Evolutionary conservation across 1,139 yeast genomes (phyloP), one percentile per base, ranked within the genome.

Genomic region (Scheffersomyces titani): DNA sequence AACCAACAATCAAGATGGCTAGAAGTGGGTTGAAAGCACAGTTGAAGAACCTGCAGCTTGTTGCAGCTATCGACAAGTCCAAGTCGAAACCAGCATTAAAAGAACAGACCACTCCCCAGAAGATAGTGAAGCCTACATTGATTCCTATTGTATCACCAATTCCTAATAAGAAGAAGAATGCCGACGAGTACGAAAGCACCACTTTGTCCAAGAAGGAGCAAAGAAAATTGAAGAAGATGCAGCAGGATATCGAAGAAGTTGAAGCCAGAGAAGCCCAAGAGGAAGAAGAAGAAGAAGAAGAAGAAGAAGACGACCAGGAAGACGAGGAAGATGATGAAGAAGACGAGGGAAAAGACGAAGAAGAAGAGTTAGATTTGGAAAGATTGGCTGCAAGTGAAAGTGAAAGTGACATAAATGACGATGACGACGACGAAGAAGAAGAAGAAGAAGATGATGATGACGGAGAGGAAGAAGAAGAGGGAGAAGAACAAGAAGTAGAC

Each of bases 191-290:
- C 61, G 72, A 82, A 61, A 80, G 87, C 63, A 67, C 70, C 49
- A 68, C 70, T 16, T 78, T 79, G 61, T 87, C 91, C 53, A 87
- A 86, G 73, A 88, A 87, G 65, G 91, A 87, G 55, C 81, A 80
- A 69, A 84, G 91, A 74, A 78, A 80, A 69, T 73, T 86, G 71
- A 87, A 86, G 78, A 86, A 87, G 71, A 69, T 77, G 59, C 62
- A 70, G 51, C 58, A 63, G 36, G 62, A 62, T 52, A 58, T 60
- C 18, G 56, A 56, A 21, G 52, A 57, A 18, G 54, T 50, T 11
- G 60, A 55, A 50, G 50, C 51, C 50, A 40, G 36, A 47, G 55
- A 50, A 47, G 52, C 51, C 45, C 66, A 56, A n/a, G 69, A 63
- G 46, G 69, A 62, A 50, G 69, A 57, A 36, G 72, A 65, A 47